phyloP scores from a whole-genome alignment of 2,329 filamentous ascomycete species.

The Scopulariopsis brevicaulis region DNA sequence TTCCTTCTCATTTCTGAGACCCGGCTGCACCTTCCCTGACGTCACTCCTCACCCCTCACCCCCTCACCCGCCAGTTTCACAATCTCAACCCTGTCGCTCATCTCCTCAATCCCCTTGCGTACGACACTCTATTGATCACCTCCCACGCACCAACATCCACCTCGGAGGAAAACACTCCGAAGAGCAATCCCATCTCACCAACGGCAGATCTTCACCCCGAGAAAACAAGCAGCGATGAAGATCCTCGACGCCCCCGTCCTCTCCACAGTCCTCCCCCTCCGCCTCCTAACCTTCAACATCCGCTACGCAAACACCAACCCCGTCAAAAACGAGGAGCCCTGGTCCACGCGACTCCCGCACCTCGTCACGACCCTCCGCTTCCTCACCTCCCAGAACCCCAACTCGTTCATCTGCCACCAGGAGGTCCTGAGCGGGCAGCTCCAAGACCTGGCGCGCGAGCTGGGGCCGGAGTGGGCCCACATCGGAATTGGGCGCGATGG shows the following conservation, averaged over 20 bases:
- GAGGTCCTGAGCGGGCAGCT: constrained; percentile 55
- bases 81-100: not conserved
- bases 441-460: constrained; percentile 38
- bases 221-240: not conserved
- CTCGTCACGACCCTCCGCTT: constrained; percentile 46
- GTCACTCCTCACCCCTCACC: not conserved
- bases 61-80: not conserved
- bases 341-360: constrained; percentile 42
- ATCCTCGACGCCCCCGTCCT: constrained; percentile 5
- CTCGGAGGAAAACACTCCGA: not conserved
- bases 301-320: constrained; percentile 47
- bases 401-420: constrained; percentile 52
- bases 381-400: constrained; percentile 34
- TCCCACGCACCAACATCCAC: not conserved
- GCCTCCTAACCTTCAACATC: constrained; percentile 57
- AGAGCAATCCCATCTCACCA: not conserved
- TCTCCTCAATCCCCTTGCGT: not conserved
- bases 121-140: no score
- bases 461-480: constrained; percentile 46
- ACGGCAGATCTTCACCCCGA: not conserved
- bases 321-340: constrained; percentile 44
- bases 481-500: constrained; percentile 59
- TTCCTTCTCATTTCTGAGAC: not conserved
- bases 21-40: not conserved
- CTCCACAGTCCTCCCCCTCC: constrained; percentile 13